Percentiles rank a stretch among this genome's conserved stretches.
Conservation (phyloP, 495 filamentous ascomycete species). For the Aspergillus olivimuriae region DNA sequence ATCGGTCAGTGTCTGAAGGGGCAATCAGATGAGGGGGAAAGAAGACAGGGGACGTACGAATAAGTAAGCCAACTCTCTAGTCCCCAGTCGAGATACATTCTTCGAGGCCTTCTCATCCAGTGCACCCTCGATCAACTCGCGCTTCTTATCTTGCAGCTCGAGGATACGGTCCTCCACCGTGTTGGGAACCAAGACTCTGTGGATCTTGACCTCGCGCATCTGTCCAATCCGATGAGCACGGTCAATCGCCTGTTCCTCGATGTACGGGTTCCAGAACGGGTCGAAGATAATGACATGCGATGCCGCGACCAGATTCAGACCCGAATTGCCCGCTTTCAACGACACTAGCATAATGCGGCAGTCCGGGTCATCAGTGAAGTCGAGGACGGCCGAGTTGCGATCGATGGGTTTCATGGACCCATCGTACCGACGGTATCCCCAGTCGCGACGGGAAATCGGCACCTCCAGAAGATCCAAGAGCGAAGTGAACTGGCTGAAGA, state of each 20-base stretch:
- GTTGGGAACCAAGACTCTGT: slow-evolving; percentile 67
- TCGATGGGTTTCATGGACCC: slow-evolving; percentile 68
- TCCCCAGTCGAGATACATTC: slow-evolving; percentile 54
- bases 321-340: slow-evolving; percentile 85
- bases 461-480: slow-evolving; percentile 89
- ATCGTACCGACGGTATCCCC: slow-evolving; percentile 73
- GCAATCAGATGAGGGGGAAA: not conserved
- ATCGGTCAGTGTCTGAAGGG: too few relatives aligned
- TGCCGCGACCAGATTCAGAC: slow-evolving; percentile 82
- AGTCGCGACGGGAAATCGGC: slow-evolving; percentile 60
- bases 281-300: slow-evolving; percentile 87
- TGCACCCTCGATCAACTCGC: slow-evolving; percentile 68
- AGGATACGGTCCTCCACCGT: slow-evolving; percentile 92
- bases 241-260: slow-evolving; percentile 92
- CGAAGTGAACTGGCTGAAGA: slow-evolving; percentile 91
- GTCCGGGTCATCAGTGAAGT: slow-evolving; percentile 60
- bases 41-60: slow-evolving; percentile 51
- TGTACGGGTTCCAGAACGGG: slow-evolving; percentile 95
- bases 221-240: slow-evolving; percentile 91
- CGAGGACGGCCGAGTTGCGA: slow-evolving; percentile 64
- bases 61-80: slow-evolving; percentile 61
- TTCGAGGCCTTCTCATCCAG: slow-evolving; percentile 72
- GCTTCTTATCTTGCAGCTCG: slow-evolving; percentile 77
- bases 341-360: slow-evolving; percentile 81
- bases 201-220: slow-evolving; percentile 63